Conservation (phyloP, 108 stramenopile genomes). For the Craspedostauros australis region DNA sequence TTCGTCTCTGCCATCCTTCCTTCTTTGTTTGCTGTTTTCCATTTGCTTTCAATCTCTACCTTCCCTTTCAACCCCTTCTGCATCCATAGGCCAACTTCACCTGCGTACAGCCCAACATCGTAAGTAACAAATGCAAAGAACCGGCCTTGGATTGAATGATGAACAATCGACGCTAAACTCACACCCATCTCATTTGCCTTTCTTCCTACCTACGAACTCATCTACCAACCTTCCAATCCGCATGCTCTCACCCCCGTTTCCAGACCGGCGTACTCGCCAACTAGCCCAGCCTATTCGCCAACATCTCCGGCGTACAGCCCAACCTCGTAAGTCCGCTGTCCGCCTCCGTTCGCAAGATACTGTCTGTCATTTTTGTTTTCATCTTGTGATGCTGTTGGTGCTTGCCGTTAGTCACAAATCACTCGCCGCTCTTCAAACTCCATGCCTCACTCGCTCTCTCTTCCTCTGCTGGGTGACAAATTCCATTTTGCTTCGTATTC, state of each 20-base stretch:
- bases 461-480: neutral
- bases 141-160: no score
- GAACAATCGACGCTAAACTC: neutral
- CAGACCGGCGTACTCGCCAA: slow-evolving; percentile 26
- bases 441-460: neutral
- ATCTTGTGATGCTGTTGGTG: neutral
- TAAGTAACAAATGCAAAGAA: neutral
- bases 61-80: no score
- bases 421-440: neutral
- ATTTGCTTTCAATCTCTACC: no score
- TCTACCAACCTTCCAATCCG: slow-evolving; percentile 7
- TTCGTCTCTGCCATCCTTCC: no score
- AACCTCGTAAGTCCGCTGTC: neutral
- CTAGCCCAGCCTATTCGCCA: slow-evolving; percentile 57
- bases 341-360: neutral
- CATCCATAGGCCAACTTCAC: slow-evolving; percentile 53
- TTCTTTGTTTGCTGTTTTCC: no score
- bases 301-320: slow-evolving; percentile 60
- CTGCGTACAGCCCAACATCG: slow-evolving; percentile 45
- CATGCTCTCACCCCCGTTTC: neutral
- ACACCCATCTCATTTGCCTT: neutral
- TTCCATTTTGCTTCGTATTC: slow-evolving; percentile 10
- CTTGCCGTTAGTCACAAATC: neutral
- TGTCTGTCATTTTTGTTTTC: neutral
- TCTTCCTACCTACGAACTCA: neutral